Percentiles rank a stretch among this genome's conserved stretches.
These are phyloP conservation scores for Camellia sinensis DNA, from an alignment of 148 eudicot species.

Conservation along the genomic window DNA sequence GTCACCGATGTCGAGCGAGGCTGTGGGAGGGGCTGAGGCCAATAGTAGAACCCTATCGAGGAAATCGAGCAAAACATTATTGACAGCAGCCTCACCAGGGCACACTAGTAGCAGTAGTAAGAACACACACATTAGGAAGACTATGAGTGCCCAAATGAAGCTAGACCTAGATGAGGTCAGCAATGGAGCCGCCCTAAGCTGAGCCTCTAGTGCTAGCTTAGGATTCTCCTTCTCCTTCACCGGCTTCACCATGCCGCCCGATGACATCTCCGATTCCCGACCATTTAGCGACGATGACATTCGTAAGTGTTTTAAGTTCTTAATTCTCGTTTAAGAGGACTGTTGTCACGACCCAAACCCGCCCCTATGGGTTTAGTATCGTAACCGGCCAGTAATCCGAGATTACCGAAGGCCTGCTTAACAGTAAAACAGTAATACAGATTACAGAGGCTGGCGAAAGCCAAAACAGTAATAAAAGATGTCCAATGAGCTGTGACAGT, in stretches of 20 bases:
- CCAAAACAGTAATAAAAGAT: too few species aligned
- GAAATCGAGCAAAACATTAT: conserved; percentile 52
- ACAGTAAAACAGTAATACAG: too few species aligned
- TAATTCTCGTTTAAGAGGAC: too few species aligned
- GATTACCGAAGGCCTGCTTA: too few species aligned
- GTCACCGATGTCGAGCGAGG: conserved; percentile 29
- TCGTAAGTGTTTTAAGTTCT: conserved; percentile 30
- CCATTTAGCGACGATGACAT: conserved; percentile 81
- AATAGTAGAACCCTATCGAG: conserved; percentile 36
- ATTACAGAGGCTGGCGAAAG: too few species aligned
- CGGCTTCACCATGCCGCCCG: conserved; percentile 77
- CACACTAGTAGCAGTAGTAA: conserved; percentile 27
- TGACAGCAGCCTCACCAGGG: conserved; percentile 37
- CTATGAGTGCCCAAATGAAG: conserved; percentile 83
- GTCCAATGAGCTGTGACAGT: too few species aligned
- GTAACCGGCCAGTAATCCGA: too few species aligned
- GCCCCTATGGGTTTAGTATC: too few species aligned
- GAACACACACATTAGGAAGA: conserved; percentile 64
- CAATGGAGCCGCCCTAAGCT: conserved; percentile 84
- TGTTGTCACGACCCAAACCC: too few species aligned
- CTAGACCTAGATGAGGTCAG: conserved; percentile 51
- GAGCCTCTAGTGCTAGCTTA: conserved; percentile 92
- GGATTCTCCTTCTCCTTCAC: conserved; percentile 76
- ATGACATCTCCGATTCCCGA: conserved; percentile 55
- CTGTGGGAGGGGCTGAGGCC: conserved; percentile 24